A percentile compares a stretch with the other conserved stretches of the same genome.
These are phyloP conservation scores for Coemansia sp. DNA, from an alignment of 371 early-diverging fungal genomes.

Conservation along the genomic window DNA sequence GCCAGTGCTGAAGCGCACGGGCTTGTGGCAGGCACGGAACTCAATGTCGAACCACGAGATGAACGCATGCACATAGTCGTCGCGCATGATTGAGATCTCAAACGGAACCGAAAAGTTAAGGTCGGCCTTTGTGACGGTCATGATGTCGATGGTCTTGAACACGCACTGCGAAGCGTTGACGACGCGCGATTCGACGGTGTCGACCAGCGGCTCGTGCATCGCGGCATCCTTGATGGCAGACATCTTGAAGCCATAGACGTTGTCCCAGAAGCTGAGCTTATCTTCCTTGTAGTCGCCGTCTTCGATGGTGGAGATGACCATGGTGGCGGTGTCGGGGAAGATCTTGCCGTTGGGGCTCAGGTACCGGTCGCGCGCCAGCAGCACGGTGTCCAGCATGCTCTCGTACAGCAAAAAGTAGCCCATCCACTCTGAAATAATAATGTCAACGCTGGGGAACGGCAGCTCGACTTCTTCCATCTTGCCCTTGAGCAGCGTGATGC, in stretches of 20 bases:
- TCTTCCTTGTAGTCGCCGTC: slow-evolving; percentile 93
- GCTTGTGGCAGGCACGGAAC: slow-evolving; percentile 85
- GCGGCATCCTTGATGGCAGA: slow-evolving; percentile 84
- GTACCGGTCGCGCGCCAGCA: slow-evolving; percentile 93
- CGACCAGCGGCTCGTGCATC: slow-evolving; percentile 90
- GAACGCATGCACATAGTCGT: slow-evolving; percentile 88
- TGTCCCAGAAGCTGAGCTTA: slow-evolving; percentile 90
- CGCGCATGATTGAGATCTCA: slow-evolving; percentile 69
- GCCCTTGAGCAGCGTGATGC: slow-evolving; percentile 84
- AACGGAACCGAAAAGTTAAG: slow-evolving; percentile 81
- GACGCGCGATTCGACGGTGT: slow-evolving; percentile 80
- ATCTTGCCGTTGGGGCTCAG: slow-evolving; percentile 79
- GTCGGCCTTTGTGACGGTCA: slow-evolving; percentile 80
- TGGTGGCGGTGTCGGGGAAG: slow-evolving; percentile 90
- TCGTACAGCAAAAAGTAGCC: slow-evolving; percentile 98
- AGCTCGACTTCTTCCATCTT: slow-evolving; percentile 93
- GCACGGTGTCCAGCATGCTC: slow-evolving; percentile 97
- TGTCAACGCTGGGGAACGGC: slow-evolving; percentile 89
- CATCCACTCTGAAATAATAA: slow-evolving; percentile 99
- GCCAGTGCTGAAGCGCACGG: slow-evolving; percentile 87
- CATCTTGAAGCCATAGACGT: slow-evolving; percentile 94
- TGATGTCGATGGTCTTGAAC: slow-evolving; percentile 64
- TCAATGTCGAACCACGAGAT: slow-evolving; percentile 93
- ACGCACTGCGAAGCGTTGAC: slow-evolving; percentile 70
- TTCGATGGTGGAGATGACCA: slow-evolving; percentile 90